phyloP scores from a whole-genome alignment of 176 grass and related monocot genomes.

The Eleusine coracana region DNA sequence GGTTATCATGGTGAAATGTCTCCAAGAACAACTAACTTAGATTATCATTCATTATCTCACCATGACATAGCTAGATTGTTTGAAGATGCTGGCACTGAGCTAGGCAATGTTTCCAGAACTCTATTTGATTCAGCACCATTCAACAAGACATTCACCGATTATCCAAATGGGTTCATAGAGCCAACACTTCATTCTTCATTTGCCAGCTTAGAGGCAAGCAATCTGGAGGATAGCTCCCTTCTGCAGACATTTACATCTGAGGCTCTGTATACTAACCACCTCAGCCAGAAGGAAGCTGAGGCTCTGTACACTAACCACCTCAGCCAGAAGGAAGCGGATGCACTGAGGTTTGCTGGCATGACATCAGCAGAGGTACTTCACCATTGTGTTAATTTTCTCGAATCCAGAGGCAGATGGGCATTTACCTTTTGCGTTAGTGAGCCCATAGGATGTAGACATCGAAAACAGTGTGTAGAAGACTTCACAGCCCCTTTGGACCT shows the following conservation, averaged over 20 bases:
- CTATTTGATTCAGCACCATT: conserved; percentile 61
- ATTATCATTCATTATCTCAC: conserved; percentile 57
- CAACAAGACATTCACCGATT: conserved; percentile 45
- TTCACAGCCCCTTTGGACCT: background rate
- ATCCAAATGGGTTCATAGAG: conserved; percentile 41
- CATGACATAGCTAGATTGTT: conserved; percentile 69
- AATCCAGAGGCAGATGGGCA: background rate
- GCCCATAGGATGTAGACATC: background rate
- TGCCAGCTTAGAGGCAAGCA: conserved; percentile 41
- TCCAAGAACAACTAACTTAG: conserved; percentile 50
- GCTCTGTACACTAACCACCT: conserved; percentile 53
- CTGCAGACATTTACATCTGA: conserved; percentile 57
- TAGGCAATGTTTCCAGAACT: conserved; percentile 49
- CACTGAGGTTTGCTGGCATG: conserved; percentile 46
- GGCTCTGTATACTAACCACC: conserved; percentile 53
- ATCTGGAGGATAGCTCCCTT: conserved; percentile 38
- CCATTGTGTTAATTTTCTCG: conserved; percentile 25
- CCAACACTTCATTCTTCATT: conserved; percentile 56
- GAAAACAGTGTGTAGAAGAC: background rate
- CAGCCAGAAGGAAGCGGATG: conserved; percentile 46
- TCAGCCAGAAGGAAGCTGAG: conserved; percentile 48
- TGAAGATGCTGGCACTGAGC: conserved; percentile 40
- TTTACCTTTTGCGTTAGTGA: conserved; percentile 27
- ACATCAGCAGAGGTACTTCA: conserved; percentile 56
- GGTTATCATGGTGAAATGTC: conserved; percentile 59